A percentile compares a stretch with the other conserved stretches of the same genome.
Evolutionary conservation across 2,329 filamentous ascomycete genomes (phyloP).

Genomic region (Colletotrichum tabaci): DNA sequence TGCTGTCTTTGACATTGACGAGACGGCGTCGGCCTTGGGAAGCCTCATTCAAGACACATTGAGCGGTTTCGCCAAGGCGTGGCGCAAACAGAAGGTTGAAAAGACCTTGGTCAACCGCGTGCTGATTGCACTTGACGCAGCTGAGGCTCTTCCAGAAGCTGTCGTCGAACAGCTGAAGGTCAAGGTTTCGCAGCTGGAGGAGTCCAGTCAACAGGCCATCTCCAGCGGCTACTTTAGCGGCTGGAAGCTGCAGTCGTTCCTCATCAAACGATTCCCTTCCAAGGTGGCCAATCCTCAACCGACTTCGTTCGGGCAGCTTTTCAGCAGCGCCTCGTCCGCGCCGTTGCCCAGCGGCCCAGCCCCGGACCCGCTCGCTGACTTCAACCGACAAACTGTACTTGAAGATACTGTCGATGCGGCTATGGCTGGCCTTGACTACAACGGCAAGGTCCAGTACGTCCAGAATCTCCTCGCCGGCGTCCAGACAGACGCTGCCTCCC

Average conservation of each 20-base stretch:
- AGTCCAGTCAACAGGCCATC: conserved; percentile 53
- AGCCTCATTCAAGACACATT: conserved; percentile 25
- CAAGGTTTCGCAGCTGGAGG: conserved; percentile 54
- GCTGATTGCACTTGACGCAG: conserved; percentile 44
- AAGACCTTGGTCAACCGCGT: conserved; percentile 19
- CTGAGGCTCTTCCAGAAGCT: conserved; percentile 48
- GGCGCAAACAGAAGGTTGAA: conserved; percentile 33
- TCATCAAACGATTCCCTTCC: conserved; percentile 55
- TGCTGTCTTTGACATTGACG: conserved; percentile 11
- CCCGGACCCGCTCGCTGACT: conserved; percentile 33
- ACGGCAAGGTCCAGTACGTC: conserved; percentile 56
- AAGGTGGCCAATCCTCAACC: conserved; percentile 52
- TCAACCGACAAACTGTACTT: conserved; percentile 45
- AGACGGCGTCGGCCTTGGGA: conserved; percentile 11
- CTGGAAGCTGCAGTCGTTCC: conserved; percentile 63
- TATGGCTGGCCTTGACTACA: conserved; percentile 50
- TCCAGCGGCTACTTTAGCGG: conserved; percentile 55
- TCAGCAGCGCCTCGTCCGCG: conserved; percentile 13
- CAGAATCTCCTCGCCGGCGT: conserved; percentile 51
- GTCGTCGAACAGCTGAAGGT: conserved; percentile 51
- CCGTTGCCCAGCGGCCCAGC: conserved; percentile 11
- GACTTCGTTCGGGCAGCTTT: conserved; percentile 50
- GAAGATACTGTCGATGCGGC: conserved; percentile 51
- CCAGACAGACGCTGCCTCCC: conserved; percentile 1
- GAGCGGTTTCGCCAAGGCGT: conserved; percentile 32